Percentiles rank a stretch among this genome's conserved stretches.
phyloP scores from a whole-genome alignment of 2,329 filamentous ascomycete species.

The Sporothrix protearum region DNA sequence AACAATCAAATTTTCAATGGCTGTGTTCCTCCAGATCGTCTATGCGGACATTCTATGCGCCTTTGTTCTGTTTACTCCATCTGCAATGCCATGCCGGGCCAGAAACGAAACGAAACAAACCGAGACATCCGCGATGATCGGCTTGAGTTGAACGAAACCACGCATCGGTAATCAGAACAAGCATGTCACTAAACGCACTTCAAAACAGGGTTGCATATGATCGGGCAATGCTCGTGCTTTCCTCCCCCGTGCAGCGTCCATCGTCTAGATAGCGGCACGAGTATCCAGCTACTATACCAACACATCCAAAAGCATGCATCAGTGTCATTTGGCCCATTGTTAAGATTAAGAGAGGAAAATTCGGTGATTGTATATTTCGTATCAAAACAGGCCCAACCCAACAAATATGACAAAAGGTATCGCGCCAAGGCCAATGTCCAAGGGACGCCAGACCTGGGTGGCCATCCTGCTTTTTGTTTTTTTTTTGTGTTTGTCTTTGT shows the following conservation, averaged over 20 bases:
- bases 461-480: background rate
- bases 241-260: too few species aligned
- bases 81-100: background rate
- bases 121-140: background rate
- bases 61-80: background rate
- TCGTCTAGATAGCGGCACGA: too few species aligned
- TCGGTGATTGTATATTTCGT: background rate
- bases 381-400: background rate
- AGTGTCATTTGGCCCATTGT: too few species aligned
- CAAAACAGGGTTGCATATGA: too few species aligned
- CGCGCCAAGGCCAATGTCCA: background rate
- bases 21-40: too few species aligned
- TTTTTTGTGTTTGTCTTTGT: background rate
- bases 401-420: too few species aligned
- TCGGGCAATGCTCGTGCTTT: background rate
- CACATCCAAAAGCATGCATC: background rate
- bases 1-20: background rate
- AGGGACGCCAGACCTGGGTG: background rate
- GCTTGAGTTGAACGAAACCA: background rate
- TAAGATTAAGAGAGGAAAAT: conserved; percentile 12
- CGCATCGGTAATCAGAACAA: background rate
- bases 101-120: conserved; percentile 8
- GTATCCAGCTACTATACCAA: too few species aligned
- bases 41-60: too few species aligned
- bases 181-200: background rate